These are phyloP conservation scores for Botryotinia calthae DNA, from an alignment of 2,329 filamentous ascomycete species.

Conservation along the genomic window DNA sequence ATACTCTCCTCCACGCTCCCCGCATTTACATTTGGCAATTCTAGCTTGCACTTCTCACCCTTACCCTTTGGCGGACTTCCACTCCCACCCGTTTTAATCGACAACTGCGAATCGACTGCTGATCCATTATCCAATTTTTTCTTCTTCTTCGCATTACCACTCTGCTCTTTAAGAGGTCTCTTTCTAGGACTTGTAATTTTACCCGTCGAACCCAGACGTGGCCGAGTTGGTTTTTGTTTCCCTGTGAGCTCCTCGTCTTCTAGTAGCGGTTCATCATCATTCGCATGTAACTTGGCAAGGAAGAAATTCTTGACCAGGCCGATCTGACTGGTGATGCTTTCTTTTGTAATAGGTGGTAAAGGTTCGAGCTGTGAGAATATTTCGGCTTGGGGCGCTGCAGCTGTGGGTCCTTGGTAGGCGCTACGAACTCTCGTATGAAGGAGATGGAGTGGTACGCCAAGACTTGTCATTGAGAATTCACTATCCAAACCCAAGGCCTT, in stretches of 20 bases:
- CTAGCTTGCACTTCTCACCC: slow-evolving; percentile 51
- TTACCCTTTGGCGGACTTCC: slow-evolving; percentile 42
- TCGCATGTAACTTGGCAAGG: slow-evolving; percentile 80
- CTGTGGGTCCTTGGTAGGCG: slow-evolving; percentile 69
- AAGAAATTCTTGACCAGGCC: slow-evolving; percentile 91
- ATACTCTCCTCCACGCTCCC: slow-evolving; percentile 62
- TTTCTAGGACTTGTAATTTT: slow-evolving; percentile 87
- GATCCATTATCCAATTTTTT: slow-evolving; percentile 67
- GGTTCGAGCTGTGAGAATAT: slow-evolving; percentile 63
- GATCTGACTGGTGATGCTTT: slow-evolving; percentile 76
- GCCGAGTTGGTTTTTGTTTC: slow-evolving; percentile 72
- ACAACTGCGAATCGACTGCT: slow-evolving; percentile 38
- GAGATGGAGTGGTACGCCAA: slow-evolving; percentile 90
- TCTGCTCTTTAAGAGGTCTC: slow-evolving; percentile 76
- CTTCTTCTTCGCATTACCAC: slow-evolving; percentile 82
- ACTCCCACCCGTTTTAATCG: slow-evolving; percentile 36
- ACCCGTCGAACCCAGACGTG: slow-evolving; percentile 66
- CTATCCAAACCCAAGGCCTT: slow-evolving; percentile 88
- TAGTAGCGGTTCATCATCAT: slow-evolving; percentile 75
- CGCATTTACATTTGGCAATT: slow-evolving; percentile 34
- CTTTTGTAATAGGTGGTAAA: slow-evolving; percentile 73
- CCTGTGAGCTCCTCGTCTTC: slow-evolving; percentile 94
- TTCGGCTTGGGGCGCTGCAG: slow-evolving; percentile 52
- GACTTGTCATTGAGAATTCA: slow-evolving; percentile 82
- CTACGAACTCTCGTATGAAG: slow-evolving; percentile 87